Base-by-base conservation (phyloP, 2,329 filamentous ascomycete species). In the Botryotinia convoluta region DNA sequence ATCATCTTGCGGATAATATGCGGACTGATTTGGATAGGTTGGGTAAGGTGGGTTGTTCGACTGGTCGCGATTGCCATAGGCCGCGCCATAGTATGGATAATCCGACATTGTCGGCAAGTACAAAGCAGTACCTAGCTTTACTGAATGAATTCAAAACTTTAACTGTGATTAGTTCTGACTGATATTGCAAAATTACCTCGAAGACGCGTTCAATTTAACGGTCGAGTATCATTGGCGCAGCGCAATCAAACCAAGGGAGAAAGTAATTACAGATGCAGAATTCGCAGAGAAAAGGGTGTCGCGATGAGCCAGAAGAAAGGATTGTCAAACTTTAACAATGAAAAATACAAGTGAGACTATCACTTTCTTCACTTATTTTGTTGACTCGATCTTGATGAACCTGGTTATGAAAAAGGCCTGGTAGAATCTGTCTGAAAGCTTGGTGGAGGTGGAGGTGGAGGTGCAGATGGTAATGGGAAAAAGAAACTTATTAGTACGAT, bases 71-170 rank as follows among this genome's bases (percentile, higher is more conserved):
- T 73, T 67, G 22, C 76, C 76, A 76, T 78, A 80, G 59, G 70
- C 74, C 57, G 76, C 81, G 74, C 83, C 83, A 77, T 84, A 86
- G 26, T 83, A 83, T 72, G 84, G 84, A 80, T 87, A 85, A 74
- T 85, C 83, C 68, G 85, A 84, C 85, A 87, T 87, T 68, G 71
- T 80, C 72, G 73, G 60, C n/a, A 72, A 29, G 26, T 54, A 22
- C 22, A 18, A 14, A 44, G 48, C 35, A 57, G 61, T 65, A 72
- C 44, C 60, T 65, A 72, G 60, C 60, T 65, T 65, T 42, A 42
- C 60, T 57, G 61, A 54, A 35, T 16, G 9, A 9, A 61, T 64
- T 64, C 18, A 51, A 60, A 68, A 32, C 39, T 54, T 68, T 4
- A 32, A 48, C 42, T 59, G 39, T 63, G 10, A 61, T 72, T 72